Evolutionary conservation across 2,329 filamentous ascomycete species (phyloP), one percentile per base, ranked within the genome.

Genomic region (Aureobasidium sp.): DNA sequence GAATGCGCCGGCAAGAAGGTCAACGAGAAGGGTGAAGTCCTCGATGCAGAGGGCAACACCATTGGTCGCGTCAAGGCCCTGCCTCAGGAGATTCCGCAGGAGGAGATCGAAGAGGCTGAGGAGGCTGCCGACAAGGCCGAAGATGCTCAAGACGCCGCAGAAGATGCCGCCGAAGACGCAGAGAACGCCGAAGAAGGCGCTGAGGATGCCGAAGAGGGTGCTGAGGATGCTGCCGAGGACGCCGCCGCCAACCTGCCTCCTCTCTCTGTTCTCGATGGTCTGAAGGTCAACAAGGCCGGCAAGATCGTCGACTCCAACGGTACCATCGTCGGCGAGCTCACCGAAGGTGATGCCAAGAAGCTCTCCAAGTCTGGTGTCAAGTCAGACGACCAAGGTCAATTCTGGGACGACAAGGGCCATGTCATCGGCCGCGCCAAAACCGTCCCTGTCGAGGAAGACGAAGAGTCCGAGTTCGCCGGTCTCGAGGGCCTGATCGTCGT

Each of bases 1-100:
- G 82, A 86, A 64, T 86, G 85, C 65, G 82, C 85, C 19, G 80
- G 85, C 63, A 86, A 85, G 75, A 87, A 86, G 72, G 76, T 85
- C 66, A 85, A 87, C 66, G 80, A 79, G 63, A 78, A 85, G 72
- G 85, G 85, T 22, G 85, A 87, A 68, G 82, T 87, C 61, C 78
- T 86, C 68, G 84, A 86, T 70, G 83, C 80, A 70, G 80, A 83
- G 49, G 84, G 85, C 48, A 84, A 85, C 47, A 78, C 87, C 65
- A 79, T 87, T 64, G 85, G 85, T 44, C 81, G 81, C 65, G 82
- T 85, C 64, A 77, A 82, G 67, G 76, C 79, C n/a, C 73, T 81
- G 5, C 77, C 79, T 12, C 72, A 74, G 29, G 71, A 76, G 35
- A 71, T 75, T 35, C 70, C 72, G 33, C 67, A 73, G 40, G 68